These are phyloP conservation scores for Nicotiana paniculata DNA, from an alignment of 257 asterid species.

Conservation along the genomic window DNA sequence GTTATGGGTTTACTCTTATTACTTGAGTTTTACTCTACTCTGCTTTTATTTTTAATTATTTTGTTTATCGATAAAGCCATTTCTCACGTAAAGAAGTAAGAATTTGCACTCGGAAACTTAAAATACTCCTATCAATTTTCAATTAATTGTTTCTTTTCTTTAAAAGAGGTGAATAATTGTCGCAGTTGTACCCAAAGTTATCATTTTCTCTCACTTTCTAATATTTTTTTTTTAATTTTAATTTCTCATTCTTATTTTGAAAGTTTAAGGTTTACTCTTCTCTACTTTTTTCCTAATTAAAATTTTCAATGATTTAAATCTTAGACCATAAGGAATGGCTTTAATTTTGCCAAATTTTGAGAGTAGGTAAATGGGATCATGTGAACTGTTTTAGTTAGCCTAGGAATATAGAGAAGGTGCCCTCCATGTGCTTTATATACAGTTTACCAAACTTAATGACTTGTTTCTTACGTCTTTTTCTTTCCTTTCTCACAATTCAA, in stretches of 20 bases:
- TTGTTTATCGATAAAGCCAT: background rate
- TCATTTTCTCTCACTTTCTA: background rate
- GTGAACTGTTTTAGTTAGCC: slow-evolving; percentile 18
- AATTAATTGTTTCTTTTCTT: background rate
- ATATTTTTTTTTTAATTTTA: background rate
- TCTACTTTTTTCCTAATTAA: background rate
- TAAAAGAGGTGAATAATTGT: slow-evolving; percentile 5
- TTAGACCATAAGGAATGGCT: background rate
- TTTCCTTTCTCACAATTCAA: background rate
- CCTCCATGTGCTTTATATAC: slow-evolving; percentile 17
- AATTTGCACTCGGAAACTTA: too few relatives aligned
- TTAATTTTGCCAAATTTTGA: background rate
- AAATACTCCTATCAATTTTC: too few relatives aligned
- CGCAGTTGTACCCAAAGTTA: background rate
- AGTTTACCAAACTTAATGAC: background rate
- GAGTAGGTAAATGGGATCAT: background rate
- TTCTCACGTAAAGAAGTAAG: background rate
- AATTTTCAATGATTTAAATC: background rate
- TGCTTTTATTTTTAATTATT: background rate
- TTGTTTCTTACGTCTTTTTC: background rate
- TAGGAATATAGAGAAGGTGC: background rate
- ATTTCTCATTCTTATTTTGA: background rate
- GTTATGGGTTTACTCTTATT: background rate
- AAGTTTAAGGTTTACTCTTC: background rate
- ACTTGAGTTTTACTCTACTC: background rate